Evolutionary conservation across 305 asterid genomes (phyloP).

Genomic region (Salvia sclarea): DNA sequence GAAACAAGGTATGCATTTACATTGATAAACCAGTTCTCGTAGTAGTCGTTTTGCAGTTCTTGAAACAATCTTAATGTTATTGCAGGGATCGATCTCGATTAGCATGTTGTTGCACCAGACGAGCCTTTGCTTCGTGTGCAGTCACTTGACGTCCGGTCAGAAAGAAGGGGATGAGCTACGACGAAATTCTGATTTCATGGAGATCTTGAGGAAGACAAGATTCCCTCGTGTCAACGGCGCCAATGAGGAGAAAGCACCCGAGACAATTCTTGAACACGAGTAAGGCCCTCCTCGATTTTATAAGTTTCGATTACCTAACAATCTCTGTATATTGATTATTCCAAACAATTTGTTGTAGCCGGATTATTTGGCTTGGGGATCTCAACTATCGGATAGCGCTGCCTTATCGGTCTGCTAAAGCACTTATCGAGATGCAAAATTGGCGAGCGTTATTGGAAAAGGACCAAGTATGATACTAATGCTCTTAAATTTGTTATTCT

Average conservation of each 20-base stretch:
- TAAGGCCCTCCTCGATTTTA: constrained; percentile 28
- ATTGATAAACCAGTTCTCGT: neutral
- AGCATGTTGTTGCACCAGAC: constrained; percentile 98
- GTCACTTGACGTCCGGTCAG: constrained; percentile 95
- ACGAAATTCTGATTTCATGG: constrained; percentile 89
- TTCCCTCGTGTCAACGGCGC: constrained; percentile 74
- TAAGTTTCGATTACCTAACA: neutral
- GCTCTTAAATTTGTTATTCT: constrained; percentile 19
- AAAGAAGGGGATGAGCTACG: constrained; percentile 96
- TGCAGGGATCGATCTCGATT: constrained; percentile 95
- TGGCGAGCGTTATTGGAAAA: constrained; percentile 94
- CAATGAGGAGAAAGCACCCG: constrained; percentile 86
- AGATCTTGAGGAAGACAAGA: constrained; percentile 85
- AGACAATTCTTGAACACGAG: constrained; percentile 90
- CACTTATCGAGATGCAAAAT: constrained; percentile 97
- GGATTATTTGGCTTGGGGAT: constrained; percentile 96
- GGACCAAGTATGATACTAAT: constrained; percentile 68
- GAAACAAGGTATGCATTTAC: constrained; percentile 75
- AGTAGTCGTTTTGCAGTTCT: neutral
- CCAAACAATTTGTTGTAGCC: constrained; percentile 50
- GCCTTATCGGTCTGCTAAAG: constrained; percentile 93
- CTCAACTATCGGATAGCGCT: constrained; percentile 94
- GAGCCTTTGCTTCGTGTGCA: constrained; percentile 96
- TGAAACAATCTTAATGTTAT: constrained; percentile 10
- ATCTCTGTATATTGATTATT: constrained; percentile 29